Base-by-base conservation (phyloP, 768 basidiomycete species). In the Dictyophora rubrovolvata region DNA sequence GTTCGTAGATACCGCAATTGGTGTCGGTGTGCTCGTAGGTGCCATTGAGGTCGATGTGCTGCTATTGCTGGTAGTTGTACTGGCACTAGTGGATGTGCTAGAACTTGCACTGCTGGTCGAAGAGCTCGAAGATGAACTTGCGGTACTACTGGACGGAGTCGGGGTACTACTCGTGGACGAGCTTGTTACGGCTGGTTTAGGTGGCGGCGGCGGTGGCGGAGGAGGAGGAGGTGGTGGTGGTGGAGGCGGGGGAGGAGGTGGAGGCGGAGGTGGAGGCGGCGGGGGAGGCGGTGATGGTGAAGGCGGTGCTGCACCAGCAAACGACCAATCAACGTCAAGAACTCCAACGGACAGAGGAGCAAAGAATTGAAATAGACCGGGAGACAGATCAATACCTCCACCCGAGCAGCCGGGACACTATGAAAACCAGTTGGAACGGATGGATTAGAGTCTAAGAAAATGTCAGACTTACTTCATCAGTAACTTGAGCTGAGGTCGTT, bases 331-430 rank as follows among this genome's bases (percentile, higher is more conserved):
- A 1, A 76, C 75, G 22, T 67, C 58, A 20, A 80, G 55, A 14
- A 71, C 67, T 36, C 79, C 79, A 5, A 63, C 55, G 16, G 48
- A 54, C 12, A 67, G 51, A 20, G 68, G 61, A 1, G 69, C 78
- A 56, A 81, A 75, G 63, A 65, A 68, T 2, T 66, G 4, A 64
- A 81, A 81, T n/a, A 83, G 73, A 16, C 71, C 72, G 1, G 66
- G 62, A 7, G 75, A 76, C 18, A 81, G 63, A 65, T 83, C 82
- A 18, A 83, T 72, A 48, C 72, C 75, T 37, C 72, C 73, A 2
- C 37, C 52, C 0, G 65, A 55, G 68, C 80, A 80, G 5, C 67
- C 67, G 21, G 61, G 61, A 64, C 79, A 79, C 78, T 78, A n/a
- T 18, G 58, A 8, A 52, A 28, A 28, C 7, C 28, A 7, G 7